Conservation (phyloP, 2,329 filamentous ascomycete genomes). For the Botryotinia convoluta region DNA sequence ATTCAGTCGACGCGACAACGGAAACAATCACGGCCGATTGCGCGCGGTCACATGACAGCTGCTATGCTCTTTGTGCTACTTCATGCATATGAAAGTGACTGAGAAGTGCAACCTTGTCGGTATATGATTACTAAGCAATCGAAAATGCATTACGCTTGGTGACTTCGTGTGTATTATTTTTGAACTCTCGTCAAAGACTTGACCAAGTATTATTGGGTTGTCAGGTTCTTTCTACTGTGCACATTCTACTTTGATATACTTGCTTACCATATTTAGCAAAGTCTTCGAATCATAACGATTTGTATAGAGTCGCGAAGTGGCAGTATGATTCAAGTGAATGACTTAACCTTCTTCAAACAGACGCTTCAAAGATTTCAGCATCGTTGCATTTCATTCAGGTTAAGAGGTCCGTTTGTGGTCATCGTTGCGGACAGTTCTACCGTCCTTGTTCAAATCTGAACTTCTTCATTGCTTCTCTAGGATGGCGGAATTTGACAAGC, state of each 20-base stretch:
- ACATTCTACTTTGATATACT: no score
- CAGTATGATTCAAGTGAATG: no score
- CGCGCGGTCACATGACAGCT: background rate
- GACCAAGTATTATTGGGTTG: background rate
- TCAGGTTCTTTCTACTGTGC: background rate
- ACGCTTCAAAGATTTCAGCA: background rate
- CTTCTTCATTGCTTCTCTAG: background rate
- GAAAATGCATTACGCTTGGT: background rate
- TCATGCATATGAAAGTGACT: background rate
- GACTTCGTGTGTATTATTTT: background rate
- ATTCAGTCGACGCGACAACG: conserved; percentile 2
- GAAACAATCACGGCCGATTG: background rate
- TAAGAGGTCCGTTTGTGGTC: no score
- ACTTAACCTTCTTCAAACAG: no score
- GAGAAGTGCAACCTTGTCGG: background rate
- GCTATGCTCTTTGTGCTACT: no score
- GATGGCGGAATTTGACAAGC: no score
- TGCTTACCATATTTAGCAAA: no score
- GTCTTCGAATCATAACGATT: no score
- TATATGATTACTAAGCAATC: background rate
- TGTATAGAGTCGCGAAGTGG: no score
- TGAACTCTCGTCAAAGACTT: background rate
- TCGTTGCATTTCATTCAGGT: no score
- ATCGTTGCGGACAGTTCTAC: background rate
- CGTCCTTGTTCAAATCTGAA: background rate